phyloP scores from a whole-genome alignment of 2,329 filamentous ascomycete genomes.

The Hypoxylon sp. region DNA sequence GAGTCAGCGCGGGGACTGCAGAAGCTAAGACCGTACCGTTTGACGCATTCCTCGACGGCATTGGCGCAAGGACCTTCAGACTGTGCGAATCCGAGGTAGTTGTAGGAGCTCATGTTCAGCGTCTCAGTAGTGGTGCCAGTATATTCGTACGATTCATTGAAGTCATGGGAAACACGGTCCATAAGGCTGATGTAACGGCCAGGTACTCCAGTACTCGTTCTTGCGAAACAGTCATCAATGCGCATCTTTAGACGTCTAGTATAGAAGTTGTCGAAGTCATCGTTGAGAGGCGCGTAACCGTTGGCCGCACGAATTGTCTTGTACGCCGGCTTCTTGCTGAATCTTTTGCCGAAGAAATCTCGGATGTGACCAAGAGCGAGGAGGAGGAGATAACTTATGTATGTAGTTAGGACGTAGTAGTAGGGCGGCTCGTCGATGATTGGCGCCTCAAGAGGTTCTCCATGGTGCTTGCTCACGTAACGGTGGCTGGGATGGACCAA shows the following conservation, averaged over 20 bases:
- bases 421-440: conserved; percentile 96
- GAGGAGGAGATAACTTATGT: conserved; percentile 96
- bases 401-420: conserved; percentile 96
- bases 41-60: conserved; percentile 85
- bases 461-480: conserved; percentile 89
- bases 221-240: conserved; percentile 96
- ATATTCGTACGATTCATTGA: conserved; percentile 89
- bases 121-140: conserved; percentile 94
- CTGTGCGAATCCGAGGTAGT: conserved; percentile 98
- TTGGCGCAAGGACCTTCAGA: conserved; percentile 97
- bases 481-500: conserved; percentile 82
- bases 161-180: conserved; percentile 90
- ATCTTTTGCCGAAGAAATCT: conserved; percentile 97
- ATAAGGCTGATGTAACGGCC: conserved; percentile 93
- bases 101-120: conserved; percentile 99
- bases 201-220: conserved; percentile 91
- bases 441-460: conserved; percentile 81
- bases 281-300: conserved; percentile 94
- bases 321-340: conserved; percentile 85
- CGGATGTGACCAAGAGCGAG: conserved; percentile 95
- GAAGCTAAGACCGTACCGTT: conserved; percentile 85
- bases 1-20: conserved; percentile 85
- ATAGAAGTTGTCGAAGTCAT: conserved; percentile 99
- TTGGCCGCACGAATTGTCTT: conserved; percentile 83
- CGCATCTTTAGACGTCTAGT: conserved; percentile 90